Conservation (phyloP, 352 stramenopile species). For the Phytophthora rubi region DNA sequence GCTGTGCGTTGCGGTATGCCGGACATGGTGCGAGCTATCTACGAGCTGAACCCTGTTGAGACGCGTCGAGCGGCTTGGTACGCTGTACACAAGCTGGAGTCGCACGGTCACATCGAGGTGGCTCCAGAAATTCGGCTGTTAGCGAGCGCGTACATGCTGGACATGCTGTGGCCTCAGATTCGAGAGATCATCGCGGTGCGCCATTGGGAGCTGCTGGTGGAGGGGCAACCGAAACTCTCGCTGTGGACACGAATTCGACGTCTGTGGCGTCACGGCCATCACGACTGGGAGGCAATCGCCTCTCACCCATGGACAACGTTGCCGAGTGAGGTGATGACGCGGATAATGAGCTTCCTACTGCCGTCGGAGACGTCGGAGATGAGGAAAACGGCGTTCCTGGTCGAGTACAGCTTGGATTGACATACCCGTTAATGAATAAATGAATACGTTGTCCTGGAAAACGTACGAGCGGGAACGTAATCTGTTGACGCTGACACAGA, state of each 20-base stretch:
- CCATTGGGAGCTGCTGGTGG: slow-evolving; percentile 1
- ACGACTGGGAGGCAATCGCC: slow-evolving; percentile 12
- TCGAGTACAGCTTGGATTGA: slow-evolving; percentile 11
- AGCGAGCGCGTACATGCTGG: slow-evolving; percentile 3
- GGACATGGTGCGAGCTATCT: slow-evolving; percentile 10
- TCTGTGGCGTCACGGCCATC: slow-evolving; percentile 1
- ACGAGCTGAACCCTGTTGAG: slow-evolving; percentile 13
- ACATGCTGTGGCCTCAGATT: slow-evolving; percentile 16
- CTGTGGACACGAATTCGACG: slow-evolving; percentile 1
- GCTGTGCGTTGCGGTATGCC: slow-evolving; percentile 14
- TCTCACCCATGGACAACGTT: slow-evolving; percentile 11
- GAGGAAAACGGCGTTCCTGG: slow-evolving; percentile 5
- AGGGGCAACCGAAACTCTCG: background rate
- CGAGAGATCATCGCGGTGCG: slow-evolving; percentile 12
- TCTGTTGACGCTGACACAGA: background rate
- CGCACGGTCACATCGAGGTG: background rate
- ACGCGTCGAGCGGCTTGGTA: slow-evolving; percentile 24
- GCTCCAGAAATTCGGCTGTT: background rate
- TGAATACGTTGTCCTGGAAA: no score
- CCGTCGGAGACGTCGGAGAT: slow-evolving; percentile 9
- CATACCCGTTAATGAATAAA: no score
- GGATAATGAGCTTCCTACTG: slow-evolving; percentile 13
- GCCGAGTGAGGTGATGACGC: slow-evolving; percentile 9
- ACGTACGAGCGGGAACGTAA: background rate
- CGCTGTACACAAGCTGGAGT: slow-evolving; percentile 14